Conservation (phyloP, 768 basidiomycete genomes). For the Cyathus striatus region DNA sequence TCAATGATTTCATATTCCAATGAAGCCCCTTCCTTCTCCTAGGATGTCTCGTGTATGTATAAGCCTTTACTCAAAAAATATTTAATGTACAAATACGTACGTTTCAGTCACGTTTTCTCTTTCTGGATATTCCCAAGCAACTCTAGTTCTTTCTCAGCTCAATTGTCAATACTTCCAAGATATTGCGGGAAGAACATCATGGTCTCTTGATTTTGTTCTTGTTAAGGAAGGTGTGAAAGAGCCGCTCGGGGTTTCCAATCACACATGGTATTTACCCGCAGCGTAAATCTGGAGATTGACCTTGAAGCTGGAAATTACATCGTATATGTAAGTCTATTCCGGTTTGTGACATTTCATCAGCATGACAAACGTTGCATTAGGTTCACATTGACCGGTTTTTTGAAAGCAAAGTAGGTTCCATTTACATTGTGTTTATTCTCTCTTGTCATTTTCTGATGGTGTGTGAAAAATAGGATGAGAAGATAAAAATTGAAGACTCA, state of each 20-base stretch:
- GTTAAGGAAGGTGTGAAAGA: slow-evolving; percentile 36
- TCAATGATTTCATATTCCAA: slow-evolving; percentile 41
- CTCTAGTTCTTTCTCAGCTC: slow-evolving; percentile 42
- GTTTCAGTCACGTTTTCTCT: slow-evolving; percentile 38
- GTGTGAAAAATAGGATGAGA: too few species aligned
- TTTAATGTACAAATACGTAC: not conserved
- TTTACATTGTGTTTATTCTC: too few species aligned
- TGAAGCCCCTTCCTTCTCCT: slow-evolving; percentile 24
- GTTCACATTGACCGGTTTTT: too few species aligned
- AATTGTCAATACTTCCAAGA: slow-evolving; percentile 40
- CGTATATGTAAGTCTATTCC: slow-evolving; percentile 24
- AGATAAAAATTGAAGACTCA: slow-evolving; percentile 22
- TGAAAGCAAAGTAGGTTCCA: too few species aligned
- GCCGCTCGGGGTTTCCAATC: slow-evolving; percentile 22
- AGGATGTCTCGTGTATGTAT: slow-evolving; percentile 44
- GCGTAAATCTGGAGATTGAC: slow-evolving; percentile 32
- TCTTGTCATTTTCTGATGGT: too few species aligned
- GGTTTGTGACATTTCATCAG: too few species aligned
- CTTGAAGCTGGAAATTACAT: slow-evolving; percentile 39
- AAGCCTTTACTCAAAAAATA: not conserved
- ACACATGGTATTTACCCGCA: slow-evolving; percentile 23
- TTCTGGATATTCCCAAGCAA: slow-evolving; percentile 25
- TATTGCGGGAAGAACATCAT: slow-evolving; percentile 26
- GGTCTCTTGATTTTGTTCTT: slow-evolving; percentile 43
- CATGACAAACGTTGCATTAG: too few species aligned